Evolutionary conservation across 768 basidiomycete genomes (phyloP), one percentile per base, ranked within the genome.

Genomic region (Suillus ampliporus): DNA sequence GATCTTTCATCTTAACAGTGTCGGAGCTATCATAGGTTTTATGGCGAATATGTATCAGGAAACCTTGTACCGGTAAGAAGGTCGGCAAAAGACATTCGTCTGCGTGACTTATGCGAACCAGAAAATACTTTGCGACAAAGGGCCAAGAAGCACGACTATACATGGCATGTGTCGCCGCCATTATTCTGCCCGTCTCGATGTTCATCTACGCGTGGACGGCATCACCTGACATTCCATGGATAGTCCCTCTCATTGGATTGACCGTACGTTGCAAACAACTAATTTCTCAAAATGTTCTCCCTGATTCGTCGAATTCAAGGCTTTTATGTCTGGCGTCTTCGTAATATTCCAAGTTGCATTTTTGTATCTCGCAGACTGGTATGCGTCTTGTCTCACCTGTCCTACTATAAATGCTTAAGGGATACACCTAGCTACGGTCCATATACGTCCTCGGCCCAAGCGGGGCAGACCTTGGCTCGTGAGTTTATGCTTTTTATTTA

Each of bases 201-300:
- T 85, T 90, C 71, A 84, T 91, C 17, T 91, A 87, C 67, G 89
- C 87, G 0, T 91, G 88, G 86, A 86, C 87, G 23, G 83, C 86
- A 17, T 85, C 81, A 61, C 68, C 82, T 0, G 67, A 64, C 3
- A 78, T 90, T 15, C 84, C 81, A 57, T 92, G 90, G 90, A 84
- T 88, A 15, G 85, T n/a, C 3, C 68, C 73, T 2, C 23, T 65
- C 11, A 44, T 67, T 15, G 71, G 69, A 60, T 15, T 73, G 38
- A 65, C 69, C 65, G 72, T 74, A 8, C 54, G 69, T 21, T 10
- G 19, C 40, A 35, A 14, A 31, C n/a, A 37, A 21, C n/a, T 48
- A 5, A 8, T 52, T 52, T 44, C 34, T 15, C 44, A 19, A 19
- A 8, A 19, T 43, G 19, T 13, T 59, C 10, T 34, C 34, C 17